These are phyloP conservation scores for Lagenidium giganteum DNA, from an alignment of 352 stramenopile species.

Conservation along the genomic window DNA sequence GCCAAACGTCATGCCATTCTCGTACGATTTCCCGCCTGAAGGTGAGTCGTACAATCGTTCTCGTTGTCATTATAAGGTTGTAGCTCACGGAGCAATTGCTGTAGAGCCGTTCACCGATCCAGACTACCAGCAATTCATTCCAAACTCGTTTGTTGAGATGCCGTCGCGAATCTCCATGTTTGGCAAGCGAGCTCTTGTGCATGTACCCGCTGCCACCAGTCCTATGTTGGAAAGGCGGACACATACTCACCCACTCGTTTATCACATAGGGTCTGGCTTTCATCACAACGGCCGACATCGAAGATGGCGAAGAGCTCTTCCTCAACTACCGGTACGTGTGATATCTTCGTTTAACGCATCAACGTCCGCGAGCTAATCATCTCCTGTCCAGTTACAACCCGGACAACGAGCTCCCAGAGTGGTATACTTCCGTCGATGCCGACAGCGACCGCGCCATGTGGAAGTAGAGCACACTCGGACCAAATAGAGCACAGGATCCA, in stretches of 20 bases:
- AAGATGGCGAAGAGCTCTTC: slow-evolving; percentile 76
- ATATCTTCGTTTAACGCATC: not conserved
- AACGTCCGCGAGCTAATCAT: slow-evolving; percentile 1
- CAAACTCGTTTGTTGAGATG: slow-evolving; percentile 77
- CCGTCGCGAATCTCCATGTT: slow-evolving; percentile 80
- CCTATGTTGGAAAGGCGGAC: not conserved
- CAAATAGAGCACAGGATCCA: not conserved
- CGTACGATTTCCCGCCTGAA: slow-evolving; percentile 76
- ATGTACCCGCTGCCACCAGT: slow-evolving; percentile 30
- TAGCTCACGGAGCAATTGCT: not conserved
- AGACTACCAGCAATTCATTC: slow-evolving; percentile 63
- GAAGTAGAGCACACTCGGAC: slow-evolving; percentile 37
- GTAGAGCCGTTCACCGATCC: slow-evolving; percentile 64
- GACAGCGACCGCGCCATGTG: slow-evolving; percentile 82
- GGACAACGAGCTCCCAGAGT: slow-evolving; percentile 56
- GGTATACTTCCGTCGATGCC: slow-evolving; percentile 79
- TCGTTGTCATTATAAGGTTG: not conserved
- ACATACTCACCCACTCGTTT: not conserved
- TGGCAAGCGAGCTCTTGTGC: slow-evolving; percentile 79
- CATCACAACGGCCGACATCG: slow-evolving; percentile 72
- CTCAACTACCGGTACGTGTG: slow-evolving; percentile 67
- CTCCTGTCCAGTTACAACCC: slow-evolving; percentile 66
- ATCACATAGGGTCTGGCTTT: slow-evolving; percentile 68
- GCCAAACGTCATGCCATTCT: slow-evolving; percentile 79
- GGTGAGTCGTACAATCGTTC: slow-evolving; percentile 16